These are phyloP conservation scores for Poronia punctata DNA, from an alignment of 495 filamentous ascomycete species.

Conservation along the genomic window DNA sequence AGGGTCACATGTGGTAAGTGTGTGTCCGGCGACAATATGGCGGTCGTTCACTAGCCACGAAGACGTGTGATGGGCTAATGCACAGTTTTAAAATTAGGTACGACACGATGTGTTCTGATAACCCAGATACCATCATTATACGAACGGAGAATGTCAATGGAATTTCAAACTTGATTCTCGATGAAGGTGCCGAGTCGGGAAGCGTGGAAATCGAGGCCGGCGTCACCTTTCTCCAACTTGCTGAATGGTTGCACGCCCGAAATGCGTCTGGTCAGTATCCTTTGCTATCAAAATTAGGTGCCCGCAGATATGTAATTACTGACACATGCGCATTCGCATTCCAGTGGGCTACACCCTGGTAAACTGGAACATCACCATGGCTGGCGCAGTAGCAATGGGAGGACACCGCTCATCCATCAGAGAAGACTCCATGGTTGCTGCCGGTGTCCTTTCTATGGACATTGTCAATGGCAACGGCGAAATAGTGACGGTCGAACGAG, in stretches of 20 bases:
- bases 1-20: constrained; percentile 42
- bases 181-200: constrained; percentile 25
- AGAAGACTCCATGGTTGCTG: constrained; percentile 45
- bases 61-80: too few species aligned
- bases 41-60: neutral
- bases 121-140: constrained; percentile 34
- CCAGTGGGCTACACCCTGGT: constrained; percentile 44
- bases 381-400: constrained; percentile 44
- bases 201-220: constrained; percentile 42
- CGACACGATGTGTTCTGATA: constrained; percentile 43
- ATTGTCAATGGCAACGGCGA: constrained; percentile 41
- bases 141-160: constrained; percentile 37
- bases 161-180: constrained; percentile 34
- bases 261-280: too few species aligned
- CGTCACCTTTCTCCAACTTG: constrained; percentile 45
- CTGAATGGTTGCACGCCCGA: constrained; percentile 38
- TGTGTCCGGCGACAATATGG: neutral
- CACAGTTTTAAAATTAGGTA: constrained; percentile 31
- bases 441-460: constrained; percentile 39
- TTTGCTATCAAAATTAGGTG: too few species aligned
- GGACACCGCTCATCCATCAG: constrained; percentile 40
- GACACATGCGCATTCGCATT: too few species aligned
- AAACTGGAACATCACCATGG: constrained; percentile 48
- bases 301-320: too few species aligned
- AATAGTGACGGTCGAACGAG: constrained; percentile 30